Evolutionary conservation across 2,329 filamentous ascomycete species (phyloP).

Genomic region (Pezicula rhizophila): DNA sequence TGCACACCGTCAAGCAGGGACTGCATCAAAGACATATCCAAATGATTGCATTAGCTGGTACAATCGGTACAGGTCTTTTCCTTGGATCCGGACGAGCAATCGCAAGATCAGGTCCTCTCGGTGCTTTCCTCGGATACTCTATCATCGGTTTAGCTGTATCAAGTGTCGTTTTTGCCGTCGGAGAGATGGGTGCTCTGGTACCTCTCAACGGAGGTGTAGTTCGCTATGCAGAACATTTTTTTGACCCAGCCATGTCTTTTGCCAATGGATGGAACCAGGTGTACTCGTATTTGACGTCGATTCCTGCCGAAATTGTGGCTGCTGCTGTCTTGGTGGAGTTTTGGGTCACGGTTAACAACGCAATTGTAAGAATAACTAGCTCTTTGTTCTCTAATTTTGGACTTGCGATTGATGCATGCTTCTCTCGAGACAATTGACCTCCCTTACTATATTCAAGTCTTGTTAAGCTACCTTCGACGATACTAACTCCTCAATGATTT

Average conservation of each 20-base stretch:
- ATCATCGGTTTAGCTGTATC: constrained; percentile 45
- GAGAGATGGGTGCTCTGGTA: constrained; percentile 41
- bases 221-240: constrained; percentile 40
- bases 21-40: constrained; percentile 37
- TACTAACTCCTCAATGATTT: no score
- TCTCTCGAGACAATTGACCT: no score
- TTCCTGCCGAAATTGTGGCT: constrained; percentile 56
- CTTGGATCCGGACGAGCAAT: constrained; percentile 46
- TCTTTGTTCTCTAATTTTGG: no score
- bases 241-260: constrained; percentile 42
- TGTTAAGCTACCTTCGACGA: no score
- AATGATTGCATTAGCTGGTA: constrained; percentile 38
- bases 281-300: constrained; percentile 53
- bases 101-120: constrained; percentile 43
- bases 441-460: no score
- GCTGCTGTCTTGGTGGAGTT: constrained; percentile 57
- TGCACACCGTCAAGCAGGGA: constrained; percentile 17
- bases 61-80: constrained; percentile 44
- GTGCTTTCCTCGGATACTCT: constrained; percentile 44
- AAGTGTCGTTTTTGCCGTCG: constrained; percentile 43
- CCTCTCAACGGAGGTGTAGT: constrained; percentile 45
- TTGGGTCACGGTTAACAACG: constrained; percentile 51
- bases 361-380: constrained; percentile 6
- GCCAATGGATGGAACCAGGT: constrained; percentile 42
- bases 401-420: no score